phyloP scores from a whole-genome alignment of 169 alveolate species.

The Perkinsus marinus region DNA sequence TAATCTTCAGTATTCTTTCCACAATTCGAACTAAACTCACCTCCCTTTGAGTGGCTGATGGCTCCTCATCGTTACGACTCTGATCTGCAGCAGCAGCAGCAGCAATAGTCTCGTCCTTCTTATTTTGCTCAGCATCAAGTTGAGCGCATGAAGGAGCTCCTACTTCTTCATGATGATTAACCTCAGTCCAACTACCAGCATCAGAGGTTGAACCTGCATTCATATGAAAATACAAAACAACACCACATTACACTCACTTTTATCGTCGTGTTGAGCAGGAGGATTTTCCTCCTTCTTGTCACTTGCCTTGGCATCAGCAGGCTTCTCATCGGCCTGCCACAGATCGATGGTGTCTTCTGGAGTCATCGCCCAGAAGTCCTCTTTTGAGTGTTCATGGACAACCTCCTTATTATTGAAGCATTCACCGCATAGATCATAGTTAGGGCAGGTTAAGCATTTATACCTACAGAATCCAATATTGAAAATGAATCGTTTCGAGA shows the following conservation, averaged over 20 bases:
- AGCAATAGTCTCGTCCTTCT: not conserved
- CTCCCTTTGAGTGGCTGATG: not conserved
- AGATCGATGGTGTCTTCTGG: not conserved
- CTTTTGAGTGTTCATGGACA: not conserved
- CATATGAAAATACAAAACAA: not conserved
- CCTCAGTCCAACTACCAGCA: not conserved
- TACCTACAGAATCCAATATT: not conserved
- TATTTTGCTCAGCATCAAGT: not conserved
- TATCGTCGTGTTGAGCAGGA: not conserved
- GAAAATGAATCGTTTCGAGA: not conserved
- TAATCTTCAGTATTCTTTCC: no score
- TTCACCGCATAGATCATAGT: not conserved
- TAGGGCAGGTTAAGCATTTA: not conserved
- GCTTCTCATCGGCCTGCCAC: not conserved
- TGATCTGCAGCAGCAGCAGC: no score
- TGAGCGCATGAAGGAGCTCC: not conserved
- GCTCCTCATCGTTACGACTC: not conserved
- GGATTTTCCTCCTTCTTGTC: no score
- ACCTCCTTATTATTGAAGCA: not conserved
- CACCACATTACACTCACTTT: not conserved
- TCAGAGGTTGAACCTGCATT: not conserved
- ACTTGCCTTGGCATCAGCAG: not conserved
- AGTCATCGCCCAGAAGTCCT: not conserved
- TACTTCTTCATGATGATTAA: not conserved
- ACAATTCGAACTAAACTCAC: no score